phyloP scores from a whole-genome alignment of 441 rosid species.

The Adansonia grandidieri region DNA sequence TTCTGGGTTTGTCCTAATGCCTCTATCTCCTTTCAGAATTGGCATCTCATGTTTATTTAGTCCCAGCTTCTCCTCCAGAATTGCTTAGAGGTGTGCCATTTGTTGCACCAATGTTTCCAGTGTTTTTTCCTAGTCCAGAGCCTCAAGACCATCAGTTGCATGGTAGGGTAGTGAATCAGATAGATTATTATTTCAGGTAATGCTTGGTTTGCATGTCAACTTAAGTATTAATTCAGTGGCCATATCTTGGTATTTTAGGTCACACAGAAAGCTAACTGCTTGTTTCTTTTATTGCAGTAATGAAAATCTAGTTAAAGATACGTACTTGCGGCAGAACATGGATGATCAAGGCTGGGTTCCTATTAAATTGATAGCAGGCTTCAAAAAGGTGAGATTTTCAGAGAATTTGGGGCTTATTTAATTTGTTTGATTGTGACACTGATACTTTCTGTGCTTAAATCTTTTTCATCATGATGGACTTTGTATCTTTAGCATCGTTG shows the following conservation, averaged over 20 bases:
- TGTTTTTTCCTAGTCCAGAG: slow-evolving; percentile 56
- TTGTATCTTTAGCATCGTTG: background rate
- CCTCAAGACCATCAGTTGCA: slow-evolving; percentile 60
- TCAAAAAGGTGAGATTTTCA: slow-evolving; percentile 66
- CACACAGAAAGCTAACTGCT: slow-evolving; percentile 35
- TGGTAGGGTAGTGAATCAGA: slow-evolving; percentile 60
- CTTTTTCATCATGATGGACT: background rate
- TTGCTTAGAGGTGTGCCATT: slow-evolving; percentile 45
- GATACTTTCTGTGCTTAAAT: background rate
- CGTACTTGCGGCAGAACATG: slow-evolving; percentile 82
- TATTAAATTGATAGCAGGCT: slow-evolving; percentile 70
- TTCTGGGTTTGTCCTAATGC: slow-evolving; percentile 35
- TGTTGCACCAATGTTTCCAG: slow-evolving; percentile 44
- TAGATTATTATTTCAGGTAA: slow-evolving; percentile 90
- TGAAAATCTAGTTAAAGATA: slow-evolving; percentile 77
- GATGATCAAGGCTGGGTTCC: slow-evolving; percentile 92
- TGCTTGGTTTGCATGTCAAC: slow-evolving; percentile 20
- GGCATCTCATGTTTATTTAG: slow-evolving; percentile 51
- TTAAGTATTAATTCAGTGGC: slow-evolving; percentile 2
- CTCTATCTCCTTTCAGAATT: slow-evolving; percentile 46
- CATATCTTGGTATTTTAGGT: slow-evolving; percentile 18
- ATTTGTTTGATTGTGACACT: background rate
- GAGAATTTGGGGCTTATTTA: background rate
- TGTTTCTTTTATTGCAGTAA: slow-evolving; percentile 61
- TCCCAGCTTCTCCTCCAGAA: slow-evolving; percentile 50